Evolutionary conservation across 2,329 filamentous ascomycete genomes (phyloP).

Genomic region (Colletotrichum sp.): DNA sequence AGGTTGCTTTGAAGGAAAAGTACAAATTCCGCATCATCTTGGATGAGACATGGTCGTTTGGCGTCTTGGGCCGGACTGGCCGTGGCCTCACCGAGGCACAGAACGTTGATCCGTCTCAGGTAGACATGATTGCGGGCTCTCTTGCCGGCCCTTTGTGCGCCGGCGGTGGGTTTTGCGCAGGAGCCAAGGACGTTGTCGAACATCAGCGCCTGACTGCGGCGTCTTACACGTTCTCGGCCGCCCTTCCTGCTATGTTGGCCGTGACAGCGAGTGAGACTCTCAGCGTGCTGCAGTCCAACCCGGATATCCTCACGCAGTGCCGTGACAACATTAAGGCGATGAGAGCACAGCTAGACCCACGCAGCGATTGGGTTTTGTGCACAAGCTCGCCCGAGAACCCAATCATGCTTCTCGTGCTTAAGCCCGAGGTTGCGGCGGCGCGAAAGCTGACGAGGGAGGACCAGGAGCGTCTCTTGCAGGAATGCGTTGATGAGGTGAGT

Average conservation of each 20-base stretch:
- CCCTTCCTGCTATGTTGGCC: conserved; percentile 89
- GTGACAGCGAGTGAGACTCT: conserved; percentile 96
- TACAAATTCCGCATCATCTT: conserved; percentile 99
- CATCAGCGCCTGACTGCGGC: conserved; percentile 94
- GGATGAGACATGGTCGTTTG: conserved; percentile 98
- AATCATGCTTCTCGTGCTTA: conserved; percentile 81
- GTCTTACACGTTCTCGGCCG: conserved; percentile 95
- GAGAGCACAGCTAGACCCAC: conserved; percentile 85
- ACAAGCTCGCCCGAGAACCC: conserved; percentile 86
- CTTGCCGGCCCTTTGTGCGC: conserved; percentile 89
- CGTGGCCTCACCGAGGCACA: conserved; percentile 94
- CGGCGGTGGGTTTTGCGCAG: conserved; percentile 95
- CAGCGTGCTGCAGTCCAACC: conserved; percentile 82
- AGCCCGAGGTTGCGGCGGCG: conserved; percentile 78
- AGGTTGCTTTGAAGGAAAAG: conserved; percentile 84
- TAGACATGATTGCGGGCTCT: conserved; percentile 97
- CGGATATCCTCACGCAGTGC: conserved; percentile 78
- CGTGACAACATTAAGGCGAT: conserved; percentile 88
- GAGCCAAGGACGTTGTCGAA: conserved; percentile 87
- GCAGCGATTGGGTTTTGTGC: conserved; percentile 90
- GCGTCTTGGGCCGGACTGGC: conserved; percentile 88
- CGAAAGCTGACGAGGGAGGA: conserved; percentile 74
- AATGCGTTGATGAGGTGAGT: conserved; percentile 93
- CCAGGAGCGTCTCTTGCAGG: conserved; percentile 84
- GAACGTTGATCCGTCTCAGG: conserved; percentile 89